phyloP scores from a whole-genome alignment of 148 eudicot species.

The Camellia sinensis region DNA sequence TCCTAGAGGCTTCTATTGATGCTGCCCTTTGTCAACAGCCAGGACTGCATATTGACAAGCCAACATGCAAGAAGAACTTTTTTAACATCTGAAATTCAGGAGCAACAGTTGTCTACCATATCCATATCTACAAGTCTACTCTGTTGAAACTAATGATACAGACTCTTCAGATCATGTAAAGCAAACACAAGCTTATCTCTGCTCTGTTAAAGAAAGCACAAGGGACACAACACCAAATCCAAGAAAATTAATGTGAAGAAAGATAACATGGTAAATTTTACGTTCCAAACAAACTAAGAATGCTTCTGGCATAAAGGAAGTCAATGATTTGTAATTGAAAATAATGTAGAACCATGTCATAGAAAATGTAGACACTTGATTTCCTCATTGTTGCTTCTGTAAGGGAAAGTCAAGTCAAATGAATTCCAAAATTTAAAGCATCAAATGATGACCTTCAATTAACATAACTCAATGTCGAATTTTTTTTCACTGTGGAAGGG shows the following conservation, averaged over 20 bases:
- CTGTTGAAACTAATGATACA: background rate
- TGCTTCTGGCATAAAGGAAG: no score
- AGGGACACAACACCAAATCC: background rate
- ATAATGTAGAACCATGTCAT: no score
- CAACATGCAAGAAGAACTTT: background rate
- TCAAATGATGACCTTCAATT: no score
- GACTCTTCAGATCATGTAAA: background rate
- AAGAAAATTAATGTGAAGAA: no score
- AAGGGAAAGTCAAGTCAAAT: no score
- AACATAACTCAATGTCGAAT: no score
- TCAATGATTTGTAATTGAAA: background rate
- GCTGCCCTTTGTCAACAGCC: background rate
- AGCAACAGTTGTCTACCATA: background rate
- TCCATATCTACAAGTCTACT: background rate
- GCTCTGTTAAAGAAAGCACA: background rate
- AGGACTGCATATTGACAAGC: background rate
- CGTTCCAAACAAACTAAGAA: no score
- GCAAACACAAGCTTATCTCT: background rate
- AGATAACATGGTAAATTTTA: no score
- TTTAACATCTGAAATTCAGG: background rate
- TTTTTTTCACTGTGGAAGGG: no score
- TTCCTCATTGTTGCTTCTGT: background rate
- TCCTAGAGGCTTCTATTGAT: background rate
- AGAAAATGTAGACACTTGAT: background rate
- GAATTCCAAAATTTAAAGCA: no score